Evolutionary conservation across 257 asterid species (phyloP), one percentile per base, ranked within the genome.

Genomic region (Jacaranda copaia): DNA sequence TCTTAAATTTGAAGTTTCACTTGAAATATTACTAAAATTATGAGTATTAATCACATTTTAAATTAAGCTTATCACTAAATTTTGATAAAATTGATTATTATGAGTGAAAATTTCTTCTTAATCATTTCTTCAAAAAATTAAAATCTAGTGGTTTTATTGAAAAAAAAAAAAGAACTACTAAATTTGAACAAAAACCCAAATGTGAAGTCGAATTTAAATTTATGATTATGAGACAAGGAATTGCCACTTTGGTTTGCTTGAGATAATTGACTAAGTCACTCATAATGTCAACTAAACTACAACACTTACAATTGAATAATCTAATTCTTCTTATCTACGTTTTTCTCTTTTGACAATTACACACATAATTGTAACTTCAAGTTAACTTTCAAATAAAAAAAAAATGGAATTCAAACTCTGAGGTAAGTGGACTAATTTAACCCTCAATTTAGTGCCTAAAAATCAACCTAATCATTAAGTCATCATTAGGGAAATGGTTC

Each of bases 401-500:
- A 40, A 42, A 42, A 59, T 3, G 9, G 20, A 59, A 5, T 40
- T 45, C 32, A 42, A 58, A 25, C 3, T 20, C 8, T 10, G 15
- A 0, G 4, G n/a, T 4, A 65, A 43, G 56, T 67, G 8, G 57
- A 7, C 38, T n/a, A 39, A 15, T 38, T 7, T 36, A 62, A 36
- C 25, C 5, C 16, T 8, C 0, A 5, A 3, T 58, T 12, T 56
- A 58, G 43, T 72, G 11, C 4, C 45, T 43, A 45, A 20, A 20
- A 43, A 59, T 39, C 16, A 66, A 42, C 15, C 10, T 8, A 59
- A 15, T 20, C 32, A 73, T 73, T 61, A 18, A 61, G 60, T 4
- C 62, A 73, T 73, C 49, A 73, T 73, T 73, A 45, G 69, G 9
- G 35, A 13, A 43, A 45, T 45, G 16, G 61, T 60, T 14, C 15